Evolutionary conservation across 305 asterid species (phyloP).

Genomic region (Plantago rigida): DNA sequence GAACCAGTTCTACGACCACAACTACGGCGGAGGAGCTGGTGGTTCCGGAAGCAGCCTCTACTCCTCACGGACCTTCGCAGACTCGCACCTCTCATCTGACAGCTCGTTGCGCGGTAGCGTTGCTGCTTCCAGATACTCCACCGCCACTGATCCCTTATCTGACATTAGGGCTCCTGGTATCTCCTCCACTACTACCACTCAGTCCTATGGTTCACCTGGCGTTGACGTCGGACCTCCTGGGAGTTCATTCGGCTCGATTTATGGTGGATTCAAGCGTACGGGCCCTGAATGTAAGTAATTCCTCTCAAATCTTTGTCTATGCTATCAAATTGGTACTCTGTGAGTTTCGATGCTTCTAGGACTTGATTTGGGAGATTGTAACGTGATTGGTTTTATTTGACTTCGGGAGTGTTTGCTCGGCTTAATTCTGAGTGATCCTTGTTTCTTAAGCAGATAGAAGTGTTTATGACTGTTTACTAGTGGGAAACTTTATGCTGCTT

Average conservation of each 20-base stretch:
- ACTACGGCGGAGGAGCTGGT: slow-evolving; percentile 35
- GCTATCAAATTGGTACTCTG: not conserved
- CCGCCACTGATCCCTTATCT: slow-evolving; percentile 10
- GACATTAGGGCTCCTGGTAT: slow-evolving; percentile 36
- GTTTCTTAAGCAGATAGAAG: too few species aligned
- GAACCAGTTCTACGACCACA: slow-evolving; percentile 53
- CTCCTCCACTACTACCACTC: slow-evolving; percentile 34
- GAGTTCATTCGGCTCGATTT: slow-evolving; percentile 35
- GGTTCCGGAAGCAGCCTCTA: slow-evolving; percentile 24
- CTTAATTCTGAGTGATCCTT: too few species aligned
- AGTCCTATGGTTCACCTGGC: slow-evolving; percentile 42
- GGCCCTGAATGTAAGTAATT: slow-evolving; percentile 47
- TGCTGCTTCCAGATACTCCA: slow-evolving; percentile 38
- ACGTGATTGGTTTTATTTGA: too few species aligned
- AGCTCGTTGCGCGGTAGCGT: slow-evolving; percentile 34
- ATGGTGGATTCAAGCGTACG: slow-evolving; percentile 57
- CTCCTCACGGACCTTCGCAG: slow-evolving; percentile 44
- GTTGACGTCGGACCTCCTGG: slow-evolving; percentile 42
- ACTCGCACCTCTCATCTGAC: slow-evolving; percentile 35
- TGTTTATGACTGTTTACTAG: too few species aligned
- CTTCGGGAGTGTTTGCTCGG: too few species aligned
- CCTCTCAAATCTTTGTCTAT: not conserved
- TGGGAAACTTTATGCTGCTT: too few species aligned
- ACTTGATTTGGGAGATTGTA: not conserved
- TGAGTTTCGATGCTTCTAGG: not conserved